phyloP scores from a whole-genome alignment of 345 rosid species.

The Barbarea vulgaris region DNA sequence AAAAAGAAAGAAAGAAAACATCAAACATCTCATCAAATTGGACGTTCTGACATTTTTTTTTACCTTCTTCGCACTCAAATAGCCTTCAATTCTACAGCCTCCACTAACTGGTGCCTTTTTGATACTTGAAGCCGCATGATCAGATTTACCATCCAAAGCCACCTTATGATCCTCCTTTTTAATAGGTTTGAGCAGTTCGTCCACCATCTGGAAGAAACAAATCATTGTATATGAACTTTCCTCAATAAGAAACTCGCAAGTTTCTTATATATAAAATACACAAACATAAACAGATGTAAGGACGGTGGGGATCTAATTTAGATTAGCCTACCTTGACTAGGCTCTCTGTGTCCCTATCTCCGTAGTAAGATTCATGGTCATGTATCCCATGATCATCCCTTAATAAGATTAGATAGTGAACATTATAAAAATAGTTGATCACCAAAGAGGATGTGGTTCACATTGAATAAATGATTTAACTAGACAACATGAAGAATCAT shows the following conservation, averaged over 20 bases:
- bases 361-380: conserved; percentile 94
- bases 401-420: conserved; percentile 1
- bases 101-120: conserved; percentile 70
- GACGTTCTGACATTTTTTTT: neutral
- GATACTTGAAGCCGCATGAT: conserved; percentile 40
- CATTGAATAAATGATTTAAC: neutral
- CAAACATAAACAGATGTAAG: neutral
- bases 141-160: conserved; percentile 46
- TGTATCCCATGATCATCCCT: conserved; percentile 93
- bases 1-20: neutral
- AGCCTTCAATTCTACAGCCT: conserved; percentile 94
- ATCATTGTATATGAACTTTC: neutral
- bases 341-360: conserved; percentile 92
- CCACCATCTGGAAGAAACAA: conserved; percentile 64
- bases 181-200: conserved; percentile 62
- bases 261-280: neutral
- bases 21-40: neutral
- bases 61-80: conserved; percentile 93
- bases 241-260: neutral
- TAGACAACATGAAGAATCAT: conserved; percentile 2
- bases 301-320: neutral
- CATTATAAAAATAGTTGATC: neutral
- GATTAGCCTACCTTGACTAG: conserved; percentile 64
- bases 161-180: conserved; percentile 55
- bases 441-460: neutral